Conservation (phyloP, 352 stramenopile species). For the Phytopythium ostracodes region DNA sequence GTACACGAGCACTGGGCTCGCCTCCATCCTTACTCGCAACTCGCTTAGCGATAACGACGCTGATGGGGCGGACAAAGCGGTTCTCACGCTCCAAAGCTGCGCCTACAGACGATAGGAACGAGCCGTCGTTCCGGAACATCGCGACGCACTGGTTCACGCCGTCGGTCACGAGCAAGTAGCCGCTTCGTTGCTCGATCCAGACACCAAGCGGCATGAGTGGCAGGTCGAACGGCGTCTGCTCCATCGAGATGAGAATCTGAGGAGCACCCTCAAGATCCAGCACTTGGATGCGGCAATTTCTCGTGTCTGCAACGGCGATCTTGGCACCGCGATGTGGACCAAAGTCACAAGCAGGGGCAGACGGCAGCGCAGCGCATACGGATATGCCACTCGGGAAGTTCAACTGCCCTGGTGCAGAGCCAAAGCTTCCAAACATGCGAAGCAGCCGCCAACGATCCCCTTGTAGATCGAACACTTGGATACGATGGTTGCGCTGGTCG, state of each 20-base stretch:
- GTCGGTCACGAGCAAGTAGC: conserved; percentile 44
- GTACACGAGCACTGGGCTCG: neutral
- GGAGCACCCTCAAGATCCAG: conserved; percentile 25
- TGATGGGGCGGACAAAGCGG: conserved; percentile 1
- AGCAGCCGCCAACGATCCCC: conserved; percentile 14
- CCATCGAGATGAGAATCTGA: conserved; percentile 29
- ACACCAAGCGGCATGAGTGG: conserved; percentile 35
- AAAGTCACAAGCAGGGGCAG: conserved; percentile 40
- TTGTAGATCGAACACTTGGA: conserved; percentile 53
- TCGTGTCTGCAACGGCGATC: conserved; percentile 43
- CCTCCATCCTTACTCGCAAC: neutral
- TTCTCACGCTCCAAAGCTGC: conserved; percentile 6
- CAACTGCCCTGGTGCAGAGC: conserved; percentile 29
- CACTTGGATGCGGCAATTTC: conserved; percentile 54
- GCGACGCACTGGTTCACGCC: conserved; percentile 34
- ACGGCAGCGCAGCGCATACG: conserved; percentile 33
- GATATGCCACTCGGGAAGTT: conserved; percentile 41
- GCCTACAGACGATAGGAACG: conserved; percentile 44
- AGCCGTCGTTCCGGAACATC: conserved; percentile 41
- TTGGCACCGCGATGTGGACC: conserved; percentile 42
- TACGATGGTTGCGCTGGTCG: conserved; percentile 66
- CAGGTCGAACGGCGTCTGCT: conserved; percentile 38
- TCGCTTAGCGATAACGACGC: neutral
- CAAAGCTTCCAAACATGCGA: conserved; percentile 28
- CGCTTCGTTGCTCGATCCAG: conserved; percentile 40